Evolutionary conservation across 805 yeast species (phyloP).

Genomic region (Jamesozyma jinghongensis): DNA sequence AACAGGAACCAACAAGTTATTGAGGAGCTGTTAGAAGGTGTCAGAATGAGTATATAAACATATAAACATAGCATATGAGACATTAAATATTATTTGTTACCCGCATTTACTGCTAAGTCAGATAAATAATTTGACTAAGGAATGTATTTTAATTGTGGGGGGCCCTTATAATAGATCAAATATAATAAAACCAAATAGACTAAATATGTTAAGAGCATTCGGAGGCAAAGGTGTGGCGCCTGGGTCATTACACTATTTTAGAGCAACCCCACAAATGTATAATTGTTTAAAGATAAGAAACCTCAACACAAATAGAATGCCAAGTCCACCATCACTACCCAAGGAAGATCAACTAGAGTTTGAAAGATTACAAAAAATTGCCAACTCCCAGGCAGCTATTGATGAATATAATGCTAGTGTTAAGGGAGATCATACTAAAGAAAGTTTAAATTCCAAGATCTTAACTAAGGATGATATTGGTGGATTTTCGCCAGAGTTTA

Average conservation of each 20-base stretch:
- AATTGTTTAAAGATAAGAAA: constrained; percentile 1
- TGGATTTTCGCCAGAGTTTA: constrained; percentile 54
- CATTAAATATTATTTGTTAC: too few relatives aligned
- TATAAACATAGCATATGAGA: too few relatives aligned
- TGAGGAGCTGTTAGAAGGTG: constrained; percentile 40
- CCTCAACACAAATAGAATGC: constrained; percentile 15
- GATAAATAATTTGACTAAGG: too few relatives aligned
- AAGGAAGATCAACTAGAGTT: constrained; percentile 57
- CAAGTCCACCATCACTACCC: constrained; percentile 30
- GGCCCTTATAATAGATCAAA: too few relatives aligned
- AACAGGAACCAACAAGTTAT: constrained; percentile 51
- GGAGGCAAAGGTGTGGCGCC: neutral
- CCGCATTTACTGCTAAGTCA: too few relatives aligned
- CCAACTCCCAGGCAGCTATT: constrained; percentile 68
- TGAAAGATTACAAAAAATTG: constrained; percentile 73
- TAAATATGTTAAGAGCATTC: too few relatives aligned
- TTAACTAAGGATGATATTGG: constrained; percentile 47
- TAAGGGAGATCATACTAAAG: constrained; percentile 23
- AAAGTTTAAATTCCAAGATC: constrained; percentile 29
- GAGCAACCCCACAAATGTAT: neutral
- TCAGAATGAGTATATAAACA: constrained; percentile 29
- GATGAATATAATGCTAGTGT: constrained; percentile 57
- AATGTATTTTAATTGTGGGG: too few relatives aligned
- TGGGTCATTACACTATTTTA: too few relatives aligned
- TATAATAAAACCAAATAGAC: too few relatives aligned